Base-by-base conservation (phyloP, 495 filamentous ascomycete species). In the Penicillium antarcticum region DNA sequence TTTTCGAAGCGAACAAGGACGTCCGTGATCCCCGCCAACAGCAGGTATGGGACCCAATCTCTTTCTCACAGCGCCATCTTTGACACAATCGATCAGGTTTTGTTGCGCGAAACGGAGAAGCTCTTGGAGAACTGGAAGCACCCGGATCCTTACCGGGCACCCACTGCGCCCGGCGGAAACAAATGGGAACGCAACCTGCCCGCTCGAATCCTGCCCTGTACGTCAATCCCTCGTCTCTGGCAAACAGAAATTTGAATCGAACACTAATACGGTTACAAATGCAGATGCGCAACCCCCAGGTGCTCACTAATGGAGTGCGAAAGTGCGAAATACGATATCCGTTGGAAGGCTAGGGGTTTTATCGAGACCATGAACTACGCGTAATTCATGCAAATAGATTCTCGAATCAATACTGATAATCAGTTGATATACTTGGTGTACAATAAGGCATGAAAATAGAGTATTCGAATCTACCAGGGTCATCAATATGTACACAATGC, bases 131-230 rank as follows among this genome's bases (percentile, higher is more conserved):
- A 82, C 60, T 99, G 91, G 91, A 97, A 97, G 69, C 95, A 99
- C 64, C 94, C 94, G 3, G 94, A 99, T 65, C 91, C 92, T 24
- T 97, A 96, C 65, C 70, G 78, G 48, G 80, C 84, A 42, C 94
- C 94, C 7, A 92, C 90, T 14, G 92, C 94, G 11, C 94, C 94
- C 14, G 94, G 94, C 80, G 94, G 92, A 48, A 96, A 90, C 48
- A 97, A 97, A 79, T 97, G 87, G 70, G 94, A 97, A 72, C 81
- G 94, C 66, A 99, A 97, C 65, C 64, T 99, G 37, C 91, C 91
- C 18, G 76, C 78, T 45, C 91, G 82, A 19, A 84, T 82, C 61
- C 74, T 92, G 19, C 86, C 88, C 53, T 87, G 92, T 96, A 76
- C 75, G 92, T 81, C 44, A 5, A 11, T 21, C 6, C 39, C 9